phyloP scores from a whole-genome alignment of 2,329 filamentous ascomycete genomes.

The Tolypocladium ophioglossoides region DNA sequence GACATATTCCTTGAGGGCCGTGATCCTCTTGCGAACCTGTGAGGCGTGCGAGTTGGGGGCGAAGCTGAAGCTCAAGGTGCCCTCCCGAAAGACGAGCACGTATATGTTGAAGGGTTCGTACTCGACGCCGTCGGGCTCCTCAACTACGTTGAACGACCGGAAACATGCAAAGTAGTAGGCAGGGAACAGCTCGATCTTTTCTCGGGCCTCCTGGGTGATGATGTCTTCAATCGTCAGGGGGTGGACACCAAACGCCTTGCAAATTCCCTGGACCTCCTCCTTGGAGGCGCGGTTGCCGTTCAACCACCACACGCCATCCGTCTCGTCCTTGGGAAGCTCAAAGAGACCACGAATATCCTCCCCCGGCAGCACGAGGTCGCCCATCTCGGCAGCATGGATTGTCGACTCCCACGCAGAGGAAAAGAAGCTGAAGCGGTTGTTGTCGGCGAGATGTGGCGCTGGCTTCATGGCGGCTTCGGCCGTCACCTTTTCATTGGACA shows the following conservation, averaged over 20 bases:
- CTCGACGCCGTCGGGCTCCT: constrained; percentile 70
- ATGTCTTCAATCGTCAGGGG: constrained; percentile 96
- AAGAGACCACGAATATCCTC: constrained; percentile 88
- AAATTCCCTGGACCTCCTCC: constrained; percentile 78
- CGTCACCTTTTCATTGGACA: constrained; percentile 34
- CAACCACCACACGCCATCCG: constrained; percentile 93
- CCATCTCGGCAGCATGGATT: constrained; percentile 81
- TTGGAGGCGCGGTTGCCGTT: constrained; percentile 86
- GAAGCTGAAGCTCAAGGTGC: constrained; percentile 91
- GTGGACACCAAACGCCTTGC: constrained; percentile 91
- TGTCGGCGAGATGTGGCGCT: constrained; percentile 36
- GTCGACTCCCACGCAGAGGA: constrained; percentile 91
- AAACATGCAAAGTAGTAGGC: constrained; percentile 98
- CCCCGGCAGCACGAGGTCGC: constrained; percentile 77
- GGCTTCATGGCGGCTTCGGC: constrained; percentile 26
- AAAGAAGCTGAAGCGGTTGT: constrained; percentile 91
- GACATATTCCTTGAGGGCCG: constrained; percentile 88
- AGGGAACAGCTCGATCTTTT: constrained; percentile 96
- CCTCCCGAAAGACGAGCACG: constrained; percentile 92
- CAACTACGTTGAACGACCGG: constrained; percentile 74
- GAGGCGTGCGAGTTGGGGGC: constrained; percentile 75
- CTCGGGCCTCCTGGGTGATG: constrained; percentile 84
- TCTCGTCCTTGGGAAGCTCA: constrained; percentile 48
- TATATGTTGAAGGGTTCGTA: constrained; percentile 95
- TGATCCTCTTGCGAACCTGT: constrained; percentile 85